Percentiles rank a stretch among this genome's conserved stretches.
Evolutionary conservation across 768 basidiomycete genomes (phyloP).

Genomic region (Pleurotus citrinopileatus): DNA sequence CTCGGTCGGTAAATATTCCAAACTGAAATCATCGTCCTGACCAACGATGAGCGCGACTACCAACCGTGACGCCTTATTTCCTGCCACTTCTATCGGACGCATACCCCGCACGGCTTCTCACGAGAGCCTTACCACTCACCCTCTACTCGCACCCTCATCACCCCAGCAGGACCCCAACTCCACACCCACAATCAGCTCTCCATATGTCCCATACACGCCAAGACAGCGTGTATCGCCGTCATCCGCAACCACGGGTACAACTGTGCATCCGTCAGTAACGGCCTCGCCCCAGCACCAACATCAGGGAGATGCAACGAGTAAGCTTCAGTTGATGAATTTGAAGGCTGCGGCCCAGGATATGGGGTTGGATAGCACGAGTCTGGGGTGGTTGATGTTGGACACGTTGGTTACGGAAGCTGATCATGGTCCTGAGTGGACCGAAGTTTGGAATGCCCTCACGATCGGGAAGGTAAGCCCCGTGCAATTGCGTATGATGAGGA

Average conservation of each 20-base stretch:
- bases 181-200: constrained; percentile 27
- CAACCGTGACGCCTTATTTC: constrained; percentile 37
- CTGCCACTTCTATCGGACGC: constrained; percentile 54
- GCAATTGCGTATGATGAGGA: neutral
- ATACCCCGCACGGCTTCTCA: constrained; percentile 41
- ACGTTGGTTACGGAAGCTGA: constrained; percentile 50
- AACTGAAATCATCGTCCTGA: neutral
- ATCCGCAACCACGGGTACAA: constrained; percentile 44
- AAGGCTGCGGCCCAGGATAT: constrained; percentile 70
- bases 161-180: constrained; percentile 24
- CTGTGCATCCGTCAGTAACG: constrained; percentile 41
- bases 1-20: neutral
- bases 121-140: constrained; percentile 61
- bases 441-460: constrained; percentile 63
- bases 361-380: constrained; percentile 58
- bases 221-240: constrained; percentile 52
- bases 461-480: constrained; percentile 57
- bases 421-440: constrained; percentile 59
- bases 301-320: constrained; percentile 61
- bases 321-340: constrained; percentile 69
- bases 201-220: constrained; percentile 78
- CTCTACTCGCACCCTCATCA: constrained; percentile 48
- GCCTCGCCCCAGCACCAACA: constrained; percentile 39
- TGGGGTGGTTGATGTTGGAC: constrained; percentile 81
- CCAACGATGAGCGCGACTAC: constrained; percentile 27